These are phyloP conservation scores for Candida railenensis DNA, from an alignment of 805 yeast genomes.

Conservation along the genomic window DNA sequence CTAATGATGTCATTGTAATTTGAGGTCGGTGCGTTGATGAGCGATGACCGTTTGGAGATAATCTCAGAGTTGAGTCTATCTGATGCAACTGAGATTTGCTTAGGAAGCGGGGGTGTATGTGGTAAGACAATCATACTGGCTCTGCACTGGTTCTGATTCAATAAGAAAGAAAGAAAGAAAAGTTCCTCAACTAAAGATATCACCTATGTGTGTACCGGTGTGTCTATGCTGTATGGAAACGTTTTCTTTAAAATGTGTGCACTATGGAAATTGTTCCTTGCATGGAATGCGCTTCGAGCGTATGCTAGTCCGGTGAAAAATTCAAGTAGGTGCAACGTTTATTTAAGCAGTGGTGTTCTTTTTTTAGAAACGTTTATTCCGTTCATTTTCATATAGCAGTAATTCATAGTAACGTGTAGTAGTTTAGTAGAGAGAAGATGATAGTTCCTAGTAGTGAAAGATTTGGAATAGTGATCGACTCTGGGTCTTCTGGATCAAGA, in stretches of 20 bases:
- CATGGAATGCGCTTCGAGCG: background rate
- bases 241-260: no score
- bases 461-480: constrained; percentile 89
- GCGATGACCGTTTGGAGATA: constrained; percentile 16
- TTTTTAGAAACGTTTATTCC: no score
- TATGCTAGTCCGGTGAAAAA: background rate
- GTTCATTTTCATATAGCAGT: no score
- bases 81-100: constrained; percentile 5
- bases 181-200: no score
- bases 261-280: background rate
- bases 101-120: constrained; percentile 31
- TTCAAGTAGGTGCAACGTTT: background rate
- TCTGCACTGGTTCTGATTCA: no score
- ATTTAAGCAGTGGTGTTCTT: no score
- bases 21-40: constrained; percentile 6
- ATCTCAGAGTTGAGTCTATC: constrained; percentile 11
- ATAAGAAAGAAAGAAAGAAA: no score
- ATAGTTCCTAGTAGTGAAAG: constrained; percentile 17
- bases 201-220: no score
- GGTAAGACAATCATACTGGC: constrained; percentile 31
- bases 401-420: no score
- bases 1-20: constrained; percentile 25
- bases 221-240: no score
- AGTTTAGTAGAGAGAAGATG: no score
- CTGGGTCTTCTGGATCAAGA: constrained; percentile 95